These are phyloP conservation scores for Pseudopithomyces chartarum DNA, from an alignment of 2,329 filamentous ascomycete genomes.

Conservation along the genomic window DNA sequence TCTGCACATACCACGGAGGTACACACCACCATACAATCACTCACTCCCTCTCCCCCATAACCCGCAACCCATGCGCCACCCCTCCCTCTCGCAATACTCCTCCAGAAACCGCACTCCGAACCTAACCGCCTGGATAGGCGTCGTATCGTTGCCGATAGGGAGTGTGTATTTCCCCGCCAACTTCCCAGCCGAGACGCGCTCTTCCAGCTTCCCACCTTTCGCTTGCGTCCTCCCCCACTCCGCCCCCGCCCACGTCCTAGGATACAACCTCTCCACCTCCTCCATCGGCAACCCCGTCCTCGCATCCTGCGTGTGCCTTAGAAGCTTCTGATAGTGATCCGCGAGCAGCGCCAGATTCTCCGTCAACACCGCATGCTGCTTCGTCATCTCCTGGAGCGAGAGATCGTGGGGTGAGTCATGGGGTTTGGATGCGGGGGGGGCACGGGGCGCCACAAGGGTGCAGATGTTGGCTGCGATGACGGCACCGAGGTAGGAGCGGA, in stretches of 20 bases:
- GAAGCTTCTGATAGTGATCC: constrained; percentile 33
- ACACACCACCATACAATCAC: too few species aligned
- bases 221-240: constrained; percentile 27
- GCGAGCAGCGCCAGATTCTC: constrained; percentile 35
- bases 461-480: constrained; percentile 48
- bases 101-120: constrained; percentile 49
- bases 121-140: constrained; percentile 51
- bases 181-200: constrained; percentile 35
- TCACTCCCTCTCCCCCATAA: constrained; percentile 17
- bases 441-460: constrained; percentile 36
- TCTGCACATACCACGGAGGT: too few species aligned
- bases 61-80: constrained; percentile 29
- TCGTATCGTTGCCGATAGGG: constrained; percentile 47
- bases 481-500: constrained; percentile 48
- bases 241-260: constrained; percentile 43
- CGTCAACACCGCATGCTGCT: constrained; percentile 23
- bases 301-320: constrained; percentile 34
- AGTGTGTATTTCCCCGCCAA: constrained; percentile 47
- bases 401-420: constrained; percentile 38
- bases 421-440: constrained; percentile 12
- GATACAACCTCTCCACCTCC: constrained; percentile 43
- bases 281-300: constrained; percentile 38
- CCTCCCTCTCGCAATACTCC: constrained; percentile 49
- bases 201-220: constrained; percentile 38
- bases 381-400: constrained; percentile 26